These are phyloP conservation scores for Ceratobasidium sp. DNA, from an alignment of 1,284 basidiomycete genomes.

Conservation along the genomic window DNA sequence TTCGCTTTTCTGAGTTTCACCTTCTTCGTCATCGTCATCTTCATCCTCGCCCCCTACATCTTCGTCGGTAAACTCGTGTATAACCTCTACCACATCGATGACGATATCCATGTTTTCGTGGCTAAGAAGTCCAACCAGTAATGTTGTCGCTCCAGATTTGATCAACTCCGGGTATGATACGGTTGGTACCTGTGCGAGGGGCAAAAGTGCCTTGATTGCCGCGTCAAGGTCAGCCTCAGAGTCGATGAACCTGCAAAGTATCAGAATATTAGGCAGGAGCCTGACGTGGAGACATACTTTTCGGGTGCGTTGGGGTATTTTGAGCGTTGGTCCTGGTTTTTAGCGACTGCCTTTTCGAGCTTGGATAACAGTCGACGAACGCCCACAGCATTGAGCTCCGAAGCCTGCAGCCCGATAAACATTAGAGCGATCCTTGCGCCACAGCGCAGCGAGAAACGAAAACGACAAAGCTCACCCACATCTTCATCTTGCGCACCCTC, in stretches of 20 bases:
- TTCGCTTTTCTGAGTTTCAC: conserved; percentile 64
- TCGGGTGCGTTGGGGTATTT: conserved; percentile 91
- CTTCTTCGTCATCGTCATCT: conserved; percentile 72
- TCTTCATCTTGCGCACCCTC: conserved; percentile 74
- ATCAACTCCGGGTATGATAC: conserved; percentile 92
- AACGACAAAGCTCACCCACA: conserved; percentile 62
- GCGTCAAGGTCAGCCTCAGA: conserved; percentile 95
- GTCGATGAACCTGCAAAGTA: conserved; percentile 87
- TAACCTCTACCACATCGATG: conserved; percentile 88
- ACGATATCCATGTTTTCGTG: conserved; percentile 96
- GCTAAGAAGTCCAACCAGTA: conserved; percentile 85
- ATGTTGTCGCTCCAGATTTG: conserved; percentile 74
- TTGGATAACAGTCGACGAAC: conserved; percentile 81
- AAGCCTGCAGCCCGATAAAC: conserved; percentile 61
- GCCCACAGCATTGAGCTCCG: conserved; percentile 74
- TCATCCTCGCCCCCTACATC: conserved; percentile 87
- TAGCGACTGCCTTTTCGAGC: conserved; percentile 90
- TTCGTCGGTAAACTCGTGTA: conserved; percentile 97
- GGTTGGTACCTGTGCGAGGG: conserved; percentile 88
- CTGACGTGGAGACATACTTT: conserved; percentile 67
- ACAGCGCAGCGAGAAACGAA: conserved; percentile 50
- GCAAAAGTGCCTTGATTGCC: conserved; percentile 85
- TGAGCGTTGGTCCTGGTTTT: conserved; percentile 94
- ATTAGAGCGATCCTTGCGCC: conserved; percentile 46
- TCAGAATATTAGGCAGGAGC: neutral